Evolutionary conservation across 495 filamentous ascomycete species (phyloP).

Genomic region (Echria macrotheca): DNA sequence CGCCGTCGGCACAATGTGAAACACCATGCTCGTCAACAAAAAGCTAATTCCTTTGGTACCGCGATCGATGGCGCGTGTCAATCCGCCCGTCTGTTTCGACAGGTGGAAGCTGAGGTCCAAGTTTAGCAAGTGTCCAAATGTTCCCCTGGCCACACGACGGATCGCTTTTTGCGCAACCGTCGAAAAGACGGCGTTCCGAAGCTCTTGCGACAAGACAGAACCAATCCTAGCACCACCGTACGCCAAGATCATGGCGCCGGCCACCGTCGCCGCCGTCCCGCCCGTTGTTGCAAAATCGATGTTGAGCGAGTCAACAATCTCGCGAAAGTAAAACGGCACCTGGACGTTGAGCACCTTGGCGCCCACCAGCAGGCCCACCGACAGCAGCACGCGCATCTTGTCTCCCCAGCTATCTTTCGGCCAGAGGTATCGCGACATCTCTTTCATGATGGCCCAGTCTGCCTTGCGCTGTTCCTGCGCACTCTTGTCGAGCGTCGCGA

Average conservation of each 20-base stretch:
- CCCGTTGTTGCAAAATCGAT: slow-evolving; percentile 78
- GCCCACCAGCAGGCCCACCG: slow-evolving; percentile 75
- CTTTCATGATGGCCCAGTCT: slow-evolving; percentile 97
- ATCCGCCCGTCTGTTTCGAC: slow-evolving; percentile 84
- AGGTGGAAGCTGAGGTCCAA: slow-evolving; percentile 93
- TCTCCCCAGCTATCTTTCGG: slow-evolving; percentile 82
- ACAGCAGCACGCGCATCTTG: slow-evolving; percentile 75
- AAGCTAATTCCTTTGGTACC: slow-evolving; percentile 99
- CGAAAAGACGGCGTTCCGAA: slow-evolving; percentile 93
- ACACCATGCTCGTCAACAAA: slow-evolving; percentile 94
- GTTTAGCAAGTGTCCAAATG: slow-evolving; percentile 83
- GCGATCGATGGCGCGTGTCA: slow-evolving; percentile 91
- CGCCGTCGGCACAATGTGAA: slow-evolving; percentile 91
- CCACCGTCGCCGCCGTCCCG: slow-evolving; percentile 81
- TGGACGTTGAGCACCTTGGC: slow-evolving; percentile 96
- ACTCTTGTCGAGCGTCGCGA: slow-evolving; percentile 41
- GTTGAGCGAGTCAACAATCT: slow-evolving; percentile 95
- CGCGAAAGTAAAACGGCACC: slow-evolving; percentile 98
- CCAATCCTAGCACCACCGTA: slow-evolving; percentile 86
- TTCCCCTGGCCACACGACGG: slow-evolving; percentile 79
- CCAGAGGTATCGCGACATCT: slow-evolving; percentile 97
- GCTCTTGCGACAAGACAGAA: slow-evolving; percentile 79
- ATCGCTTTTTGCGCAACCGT: slow-evolving; percentile 97
- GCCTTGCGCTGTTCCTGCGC: slow-evolving; percentile 89
- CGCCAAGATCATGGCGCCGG: slow-evolving; percentile 86